phyloP scores from a whole-genome alignment of 1,139 yeast species.

The Trichomonascaceae sp. region DNA sequence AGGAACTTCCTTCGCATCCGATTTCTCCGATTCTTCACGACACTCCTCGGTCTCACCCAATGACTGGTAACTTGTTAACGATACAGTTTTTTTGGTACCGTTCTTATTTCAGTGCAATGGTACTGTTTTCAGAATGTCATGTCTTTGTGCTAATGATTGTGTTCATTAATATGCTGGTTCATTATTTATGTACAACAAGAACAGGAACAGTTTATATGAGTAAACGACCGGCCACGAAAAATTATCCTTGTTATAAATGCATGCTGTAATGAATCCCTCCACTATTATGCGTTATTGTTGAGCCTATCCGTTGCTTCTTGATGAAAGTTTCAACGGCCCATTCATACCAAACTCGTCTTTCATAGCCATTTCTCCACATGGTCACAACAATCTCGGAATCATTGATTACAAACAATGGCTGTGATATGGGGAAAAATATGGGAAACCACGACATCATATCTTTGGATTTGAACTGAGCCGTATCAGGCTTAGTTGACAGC shows the following conservation, averaged over 20 bases:
- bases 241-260: not conserved
- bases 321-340: slow-evolving; percentile 56
- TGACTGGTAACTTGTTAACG: not conserved
- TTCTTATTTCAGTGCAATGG: not conserved
- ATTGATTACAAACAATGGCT: slow-evolving; percentile 46
- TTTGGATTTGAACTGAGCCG: slow-evolving; percentile 42
- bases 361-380: slow-evolving; percentile 40
- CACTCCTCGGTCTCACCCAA: not conserved
- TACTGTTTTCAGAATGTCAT: not conserved
- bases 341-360: slow-evolving; percentile 59
- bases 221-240: not conserved
- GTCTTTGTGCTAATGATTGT: not conserved
- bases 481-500: slow-evolving; percentile 51
- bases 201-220: not conserved
- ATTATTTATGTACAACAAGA: not conserved
- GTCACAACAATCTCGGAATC: slow-evolving; percentile 47
- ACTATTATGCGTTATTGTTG: slow-evolving; percentile 24
- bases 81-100: not conserved
- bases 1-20: not conserved
- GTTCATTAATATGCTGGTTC: not conserved
- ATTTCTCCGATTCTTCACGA: not conserved
- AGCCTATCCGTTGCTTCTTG: slow-evolving; percentile 22
- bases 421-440: slow-evolving; percentile 59
- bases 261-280: slow-evolving; percentile 17
- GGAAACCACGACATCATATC: slow-evolving; percentile 68